Base-by-base conservation (phyloP, 352 stramenopile species). In the Phytopythium oedochilum region DNA sequence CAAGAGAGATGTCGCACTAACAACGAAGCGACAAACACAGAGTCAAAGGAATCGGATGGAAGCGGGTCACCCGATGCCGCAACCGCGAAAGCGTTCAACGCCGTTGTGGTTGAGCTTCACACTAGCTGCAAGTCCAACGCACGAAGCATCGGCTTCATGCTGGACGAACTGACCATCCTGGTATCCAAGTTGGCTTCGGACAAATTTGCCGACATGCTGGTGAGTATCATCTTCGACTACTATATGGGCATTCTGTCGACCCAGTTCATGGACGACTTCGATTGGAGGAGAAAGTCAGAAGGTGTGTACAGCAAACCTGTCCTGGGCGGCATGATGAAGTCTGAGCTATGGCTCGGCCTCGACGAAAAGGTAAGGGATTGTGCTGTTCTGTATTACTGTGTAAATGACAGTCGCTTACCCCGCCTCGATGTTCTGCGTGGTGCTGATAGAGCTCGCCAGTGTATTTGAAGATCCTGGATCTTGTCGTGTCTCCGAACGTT, bases 241-340 rank as follows among this genome's bases (percentile, higher is more conserved):
- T 78, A 73, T 45, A 73, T 70, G 31, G 75, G 83, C 12, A 22
- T 80, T 7, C 57, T 88, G 7, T 56, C 61, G 23, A 52, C 53
- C 20, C 52, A 65, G 20, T 88, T 84, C 53, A 74, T 85, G 71
- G 57, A 63, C 10, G 63, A 81, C 40, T 88, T 73, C 35, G 71
- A 66, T 22, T 34, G 52, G 18, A 51, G 23, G 11, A 51, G 53
- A 34, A 57, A 57, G 12, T 15, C 44, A 18, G 51, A 54, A 11
- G 68, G 68, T 15, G 48, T 56, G 25, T 83, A 77, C 48, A 59
- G 46, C 15, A 75, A 68, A 31, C 14, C 64, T 14, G 62, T 78
- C 17, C 46, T 83, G 12, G 54, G 52, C 9, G 67, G 68, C 23
- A 22, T 68, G 8, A 68, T 78, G 59, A 80, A 83, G 40, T 47